phyloP scores from a whole-genome alignment of 176 grass and related monocot species.

The Rhipidocladum racemiflorum region DNA sequence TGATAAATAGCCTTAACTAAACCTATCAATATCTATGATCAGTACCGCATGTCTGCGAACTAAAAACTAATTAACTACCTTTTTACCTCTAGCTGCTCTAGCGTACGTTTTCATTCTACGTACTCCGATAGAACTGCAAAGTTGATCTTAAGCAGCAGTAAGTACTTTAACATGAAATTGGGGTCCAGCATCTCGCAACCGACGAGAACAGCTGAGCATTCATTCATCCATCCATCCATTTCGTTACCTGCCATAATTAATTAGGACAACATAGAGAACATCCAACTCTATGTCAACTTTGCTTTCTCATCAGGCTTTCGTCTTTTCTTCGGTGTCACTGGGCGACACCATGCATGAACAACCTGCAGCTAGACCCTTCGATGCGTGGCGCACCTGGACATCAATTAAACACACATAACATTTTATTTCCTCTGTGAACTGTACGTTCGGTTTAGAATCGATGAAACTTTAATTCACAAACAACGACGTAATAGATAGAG shows the following conservation, averaged over 20 bases:
- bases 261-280: neutral
- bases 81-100: neutral
- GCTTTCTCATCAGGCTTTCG: neutral
- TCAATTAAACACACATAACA: neutral
- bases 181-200: neutral
- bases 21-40: neutral
- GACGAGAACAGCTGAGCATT: neutral
- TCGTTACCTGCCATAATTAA: neutral
- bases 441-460: conserved; percentile 5
- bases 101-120: neutral
- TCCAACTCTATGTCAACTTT: neutral
- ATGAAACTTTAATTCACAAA: neutral
- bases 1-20: neutral
- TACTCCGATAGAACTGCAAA: neutral
- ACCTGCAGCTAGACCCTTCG: neutral
- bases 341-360: neutral
- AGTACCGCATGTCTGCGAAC: neutral
- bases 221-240: neutral
- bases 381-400: neutral
- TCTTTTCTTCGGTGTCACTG: neutral
- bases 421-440: neutral
- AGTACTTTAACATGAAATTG: neutral
- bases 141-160: neutral
- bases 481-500: neutral
- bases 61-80: neutral